phyloP scores from a whole-genome alignment of 768 basidiomycete genomes.

The Suillus variegatus region DNA sequence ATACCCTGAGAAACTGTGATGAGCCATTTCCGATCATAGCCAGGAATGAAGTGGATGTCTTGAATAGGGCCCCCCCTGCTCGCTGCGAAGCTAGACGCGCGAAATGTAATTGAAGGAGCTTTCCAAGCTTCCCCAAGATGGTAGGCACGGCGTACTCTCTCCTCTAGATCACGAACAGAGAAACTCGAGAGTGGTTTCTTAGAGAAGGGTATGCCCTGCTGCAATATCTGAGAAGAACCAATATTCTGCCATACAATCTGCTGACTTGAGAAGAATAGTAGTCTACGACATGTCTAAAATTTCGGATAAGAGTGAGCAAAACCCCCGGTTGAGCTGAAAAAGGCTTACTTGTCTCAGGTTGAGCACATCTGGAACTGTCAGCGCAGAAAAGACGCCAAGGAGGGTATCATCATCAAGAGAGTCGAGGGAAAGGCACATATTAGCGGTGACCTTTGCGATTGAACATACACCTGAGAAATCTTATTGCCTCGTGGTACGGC shows the following conservation, averaged over 20 bases:
- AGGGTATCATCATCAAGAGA: conserved; percentile 40
- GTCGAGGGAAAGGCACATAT: conserved; percentile 21
- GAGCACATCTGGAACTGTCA: conserved; percentile 45
- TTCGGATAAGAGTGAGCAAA: background rate
- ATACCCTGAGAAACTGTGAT: conserved; percentile 58
- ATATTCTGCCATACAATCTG: conserved; percentile 61
- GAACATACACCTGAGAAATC: background rate
- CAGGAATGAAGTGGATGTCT: conserved; percentile 55
- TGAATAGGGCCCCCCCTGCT: conserved; percentile 47
- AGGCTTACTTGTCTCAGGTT: conserved; percentile 41
- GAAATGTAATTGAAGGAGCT: conserved; percentile 21
- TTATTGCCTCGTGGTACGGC: background rate
- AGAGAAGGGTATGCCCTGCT: conserved; percentile 53
- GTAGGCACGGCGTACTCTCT: conserved; percentile 44
- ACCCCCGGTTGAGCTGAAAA: background rate
- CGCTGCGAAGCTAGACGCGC: conserved; percentile 18
- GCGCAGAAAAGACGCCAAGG: conserved; percentile 34
- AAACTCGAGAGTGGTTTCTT: conserved; percentile 35
- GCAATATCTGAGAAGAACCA: conserved; percentile 44
- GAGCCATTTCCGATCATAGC: conserved; percentile 43
- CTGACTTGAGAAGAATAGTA: conserved; percentile 44
- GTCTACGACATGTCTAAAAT: conserved; percentile 50
- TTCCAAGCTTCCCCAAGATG: conserved; percentile 53
- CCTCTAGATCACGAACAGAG: conserved; percentile 45
- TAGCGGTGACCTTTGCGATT: background rate